These are phyloP conservation scores for Alternaria arbusti DNA, from an alignment of 2,329 filamentous ascomycete species.

Conservation along the genomic window DNA sequence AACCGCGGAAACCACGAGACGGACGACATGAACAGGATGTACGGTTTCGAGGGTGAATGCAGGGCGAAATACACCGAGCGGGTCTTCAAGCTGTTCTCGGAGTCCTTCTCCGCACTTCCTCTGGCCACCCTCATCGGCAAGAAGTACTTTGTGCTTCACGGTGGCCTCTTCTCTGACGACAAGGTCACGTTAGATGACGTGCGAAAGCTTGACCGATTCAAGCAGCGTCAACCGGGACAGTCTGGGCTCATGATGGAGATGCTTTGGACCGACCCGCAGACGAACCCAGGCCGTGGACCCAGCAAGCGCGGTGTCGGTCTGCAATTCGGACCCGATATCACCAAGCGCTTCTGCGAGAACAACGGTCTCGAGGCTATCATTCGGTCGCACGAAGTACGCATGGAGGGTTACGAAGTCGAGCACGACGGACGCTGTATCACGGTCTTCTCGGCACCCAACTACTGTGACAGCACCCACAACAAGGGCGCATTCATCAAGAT, in stretches of 20 bases:
- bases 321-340: constrained; percentile 96
- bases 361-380: constrained; percentile 96
- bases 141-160: constrained; percentile 92
- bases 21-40: constrained; percentile 98
- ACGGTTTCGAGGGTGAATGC: constrained; percentile 98
- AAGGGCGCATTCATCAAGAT: constrained; percentile 99
- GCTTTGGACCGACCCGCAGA: constrained; percentile 98
- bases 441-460: constrained; percentile 97
- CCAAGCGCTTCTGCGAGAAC: constrained; percentile 93
- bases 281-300: constrained; percentile 82
- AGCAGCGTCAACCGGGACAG: constrained; percentile 91
- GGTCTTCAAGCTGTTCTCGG: constrained; percentile 96
- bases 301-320: constrained; percentile 96
- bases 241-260: constrained; percentile 99
- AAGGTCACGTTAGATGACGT: constrained; percentile 92
- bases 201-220: constrained; percentile 87
- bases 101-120: constrained; percentile 93
- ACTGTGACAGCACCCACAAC: constrained; percentile 98
- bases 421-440: constrained; percentile 96
- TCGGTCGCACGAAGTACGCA: constrained; percentile 95
- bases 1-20: constrained; percentile 99
- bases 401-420: constrained; percentile 99
- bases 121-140: constrained; percentile 89
- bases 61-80: constrained; percentile 97
- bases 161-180: constrained; percentile 95